Base-by-base conservation (phyloP, 1,284 basidiomycete genomes). In the Taiwanofungus camphoratus region DNA sequence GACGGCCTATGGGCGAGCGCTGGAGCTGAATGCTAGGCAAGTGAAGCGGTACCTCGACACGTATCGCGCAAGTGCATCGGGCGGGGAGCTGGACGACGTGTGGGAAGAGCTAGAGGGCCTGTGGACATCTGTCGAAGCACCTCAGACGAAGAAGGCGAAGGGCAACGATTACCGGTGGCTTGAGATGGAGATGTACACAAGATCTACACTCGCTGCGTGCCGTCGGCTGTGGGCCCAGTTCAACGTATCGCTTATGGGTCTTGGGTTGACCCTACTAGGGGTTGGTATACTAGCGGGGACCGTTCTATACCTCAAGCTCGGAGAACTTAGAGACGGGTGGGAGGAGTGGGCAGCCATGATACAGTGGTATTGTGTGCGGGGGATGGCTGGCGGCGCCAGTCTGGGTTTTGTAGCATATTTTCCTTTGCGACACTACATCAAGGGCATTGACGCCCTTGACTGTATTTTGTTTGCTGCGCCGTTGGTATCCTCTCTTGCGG, bases 201-300 rank as follows among this genome's bases (percentile, higher is more conserved):
- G 82, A 23, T 62, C 73, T 9, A 81, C 87, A 3, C 71, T 96
- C 26, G 67, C 70, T 1, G 74, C 76, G 2, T 93, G 94, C 53
- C 82, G 92, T 5, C 67, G 76, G 18, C 80, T 97, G 40, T 99
- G 96, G 96, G 95, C 96, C 0, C 89, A 90, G 57, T 99, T 99
- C 68, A 90, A 93, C 50, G 68, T 86, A 3, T 57, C 74, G 0
- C 70, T 90, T 9, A 98, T 99, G 71, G 62, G 64, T 3, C 65
- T 85, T 16, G 95, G 83, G 0, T 60, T 87, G 16, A 55, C 62
- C 0, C 64, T 82, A 5, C 64, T 88, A 39, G 62, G 60, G 2
- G 54, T 76, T 18, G 66, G 75, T 16, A 57, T 76, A 0, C 42
- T 74, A 3, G 69, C 77, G 1, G 63, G 68, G 1, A 77, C 71